phyloP scores from a whole-genome alignment of 306 rosid genomes.

The Cicer judaicum region DNA sequence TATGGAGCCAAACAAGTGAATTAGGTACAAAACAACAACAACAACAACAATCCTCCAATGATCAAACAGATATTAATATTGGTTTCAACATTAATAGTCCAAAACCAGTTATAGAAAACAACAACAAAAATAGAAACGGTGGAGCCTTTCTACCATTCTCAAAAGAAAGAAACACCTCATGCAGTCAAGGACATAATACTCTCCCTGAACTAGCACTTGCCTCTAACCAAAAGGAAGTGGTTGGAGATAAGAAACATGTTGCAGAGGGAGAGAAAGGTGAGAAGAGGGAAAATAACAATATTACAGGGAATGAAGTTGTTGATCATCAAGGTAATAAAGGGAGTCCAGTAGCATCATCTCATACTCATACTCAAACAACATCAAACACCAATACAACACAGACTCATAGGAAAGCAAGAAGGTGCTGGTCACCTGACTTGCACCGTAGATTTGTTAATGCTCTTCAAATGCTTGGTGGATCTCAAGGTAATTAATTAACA shows the following conservation, averaged over 20 bases:
- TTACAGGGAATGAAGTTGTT: constrained; percentile 47
- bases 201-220: constrained; percentile 81
- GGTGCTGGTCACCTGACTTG: constrained; percentile 99
- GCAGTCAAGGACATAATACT: neutral
- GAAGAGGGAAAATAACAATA: constrained; percentile 46
- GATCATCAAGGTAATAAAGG: constrained; percentile 61
- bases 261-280: constrained; percentile 46
- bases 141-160: constrained; percentile 95
- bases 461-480: constrained; percentile 98
- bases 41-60: constrained; percentile 50
- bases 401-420: constrained; percentile 90
- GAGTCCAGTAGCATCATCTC: constrained; percentile 41
- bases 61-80: constrained; percentile 52
- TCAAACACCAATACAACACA: constrained; percentile 45
- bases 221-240: constrained; percentile 48
- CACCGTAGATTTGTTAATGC: constrained; percentile 96
- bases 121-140: constrained; percentile 66
- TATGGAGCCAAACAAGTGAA: constrained; percentile 90
- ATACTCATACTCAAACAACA: constrained; percentile 45
- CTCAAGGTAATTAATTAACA: constrained; percentile 75
- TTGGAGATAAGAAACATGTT: constrained; percentile 57
- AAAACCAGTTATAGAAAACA: constrained; percentile 55
- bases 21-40: constrained; percentile 60
- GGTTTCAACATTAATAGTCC: constrained; percentile 69
- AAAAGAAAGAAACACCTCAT: constrained; percentile 57